Conservation (phyloP, 257 asterid genomes). For the Nicotiana paniculata region DNA sequence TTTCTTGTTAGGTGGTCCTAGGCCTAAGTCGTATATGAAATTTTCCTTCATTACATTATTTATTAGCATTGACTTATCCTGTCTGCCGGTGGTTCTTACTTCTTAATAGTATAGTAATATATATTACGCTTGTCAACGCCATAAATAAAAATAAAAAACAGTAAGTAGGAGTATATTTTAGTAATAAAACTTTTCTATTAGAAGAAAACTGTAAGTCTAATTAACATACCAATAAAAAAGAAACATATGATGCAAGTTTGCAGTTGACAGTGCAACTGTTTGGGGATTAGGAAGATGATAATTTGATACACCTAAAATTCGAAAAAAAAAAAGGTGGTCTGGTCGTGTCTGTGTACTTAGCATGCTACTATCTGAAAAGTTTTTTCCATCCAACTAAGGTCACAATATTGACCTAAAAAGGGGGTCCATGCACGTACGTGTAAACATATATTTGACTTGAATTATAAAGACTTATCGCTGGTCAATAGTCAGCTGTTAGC, state of each 20-base stretch:
- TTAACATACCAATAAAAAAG: not conserved
- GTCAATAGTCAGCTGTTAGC: not conserved
- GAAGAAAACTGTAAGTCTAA: not conserved
- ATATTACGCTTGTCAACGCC: not conserved
- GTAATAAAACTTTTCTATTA: not conserved
- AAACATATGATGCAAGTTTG: not conserved
- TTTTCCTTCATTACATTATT: not conserved
- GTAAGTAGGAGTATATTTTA: not conserved
- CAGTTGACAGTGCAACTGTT: not conserved
- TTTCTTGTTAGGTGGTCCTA: not conserved
- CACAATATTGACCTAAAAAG: not conserved
- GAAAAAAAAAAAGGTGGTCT: not conserved
- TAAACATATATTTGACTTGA: not conserved
- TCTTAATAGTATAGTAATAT: not conserved
- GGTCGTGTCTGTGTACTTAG: not conserved
- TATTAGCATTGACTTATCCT: not conserved
- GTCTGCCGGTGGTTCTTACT: not conserved
- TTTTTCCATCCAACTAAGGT: not conserved
- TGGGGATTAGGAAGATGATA: not conserved
- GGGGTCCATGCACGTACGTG: constrained; percentile 3
- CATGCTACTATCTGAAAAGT: not conserved
- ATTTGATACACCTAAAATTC: not conserved
- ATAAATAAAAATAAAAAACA: not conserved
- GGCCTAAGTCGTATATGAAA: not conserved
- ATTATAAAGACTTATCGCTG: not conserved